Evolutionary conservation across 2,329 filamentous ascomycete species (phyloP), one percentile per base, ranked within the genome.

Genomic region (Penicillium olsonii): DNA sequence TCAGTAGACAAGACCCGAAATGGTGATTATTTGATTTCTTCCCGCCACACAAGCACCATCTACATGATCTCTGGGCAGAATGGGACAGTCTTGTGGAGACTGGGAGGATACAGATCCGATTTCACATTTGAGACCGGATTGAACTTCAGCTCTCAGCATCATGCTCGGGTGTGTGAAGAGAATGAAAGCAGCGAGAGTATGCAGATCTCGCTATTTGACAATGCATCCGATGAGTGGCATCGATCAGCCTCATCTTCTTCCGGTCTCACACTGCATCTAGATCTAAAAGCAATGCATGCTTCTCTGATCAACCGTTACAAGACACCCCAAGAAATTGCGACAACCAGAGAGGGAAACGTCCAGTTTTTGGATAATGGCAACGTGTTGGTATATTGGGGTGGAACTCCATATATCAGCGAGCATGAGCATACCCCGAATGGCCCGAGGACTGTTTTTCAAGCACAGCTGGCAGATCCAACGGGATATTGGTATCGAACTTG

Each of bases 121-220:
- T 43, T 43, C n/a, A 43, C 41, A 12, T 35, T 43, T n/a, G 31
- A 43, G n/a, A 2, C 41, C 20, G 41, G 41, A 3, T 26, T 43
- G 19, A 43, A 43, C 19, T 43, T 43, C 10, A 43, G 41, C 15
- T 26, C 41, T 12, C 41, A 43, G 20, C 31, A 35, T 31, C 41
- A 43, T 14, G 29, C 14, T 8, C 29, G 19, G 12, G 12, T 43
- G 8, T 19, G 20, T 12, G n/a, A 35, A 2, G 31, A 43, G 11
- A 9, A 35, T 1, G 20, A 17, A 4, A 5, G 20, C 2, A 12
- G 18, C 3, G 10, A 17, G 10, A 26, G 14, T 12, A 22, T 46
- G n/a, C 10, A 11, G 2, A 40, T 34, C 7, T 45, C 37, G 2
- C 12, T 40, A 12, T 40, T 35, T 5, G 12, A 40, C 3, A 46